Percentiles rank a stretch among this genome's conserved stretches.
Evolutionary conservation across 352 stramenopile species (phyloP).

Genomic region (Phytophthora citrophthora): DNA sequence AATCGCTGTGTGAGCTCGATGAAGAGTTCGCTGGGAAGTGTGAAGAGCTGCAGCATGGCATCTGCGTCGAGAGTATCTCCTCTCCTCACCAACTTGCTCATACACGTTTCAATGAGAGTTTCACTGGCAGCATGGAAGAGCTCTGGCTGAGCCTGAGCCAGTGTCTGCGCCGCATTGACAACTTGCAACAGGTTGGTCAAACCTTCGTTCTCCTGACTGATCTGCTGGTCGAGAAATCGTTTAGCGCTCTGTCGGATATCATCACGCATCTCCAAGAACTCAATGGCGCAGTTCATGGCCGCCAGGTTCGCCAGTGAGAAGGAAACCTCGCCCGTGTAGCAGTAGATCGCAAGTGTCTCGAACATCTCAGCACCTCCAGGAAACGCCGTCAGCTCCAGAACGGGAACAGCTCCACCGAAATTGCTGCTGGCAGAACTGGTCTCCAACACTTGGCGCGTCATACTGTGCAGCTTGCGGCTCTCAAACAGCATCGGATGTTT

Average conservation of each 20-base stretch:
- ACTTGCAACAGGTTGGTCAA: conserved; percentile 28
- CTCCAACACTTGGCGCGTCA: conserved; percentile 38
- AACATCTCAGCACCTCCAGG: conserved; percentile 65
- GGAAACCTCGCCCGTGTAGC: conserved; percentile 61
- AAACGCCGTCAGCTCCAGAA: conserved; percentile 56
- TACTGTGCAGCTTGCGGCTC: conserved; percentile 48
- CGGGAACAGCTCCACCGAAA: conserved; percentile 29
- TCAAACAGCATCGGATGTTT: conserved; percentile 72
- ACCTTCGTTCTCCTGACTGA: conserved; percentile 9
- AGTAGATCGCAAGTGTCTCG: conserved; percentile 73
- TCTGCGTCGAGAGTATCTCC: conserved; percentile 15
- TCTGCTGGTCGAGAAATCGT: conserved; percentile 39
- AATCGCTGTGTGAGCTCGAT: conserved; percentile 48
- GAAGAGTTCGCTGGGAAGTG: conserved; percentile 44
- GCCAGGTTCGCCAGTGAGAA: conserved; percentile 40
- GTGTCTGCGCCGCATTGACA: conserved; percentile 22
- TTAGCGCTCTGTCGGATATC: conserved; percentile 34
- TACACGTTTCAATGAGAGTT: conserved; percentile 33
- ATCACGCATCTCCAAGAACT: conserved; percentile 57
- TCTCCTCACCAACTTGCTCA: conserved; percentile 28
- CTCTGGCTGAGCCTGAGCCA: conserved; percentile 23
- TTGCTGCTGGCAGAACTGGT: conserved; percentile 8
- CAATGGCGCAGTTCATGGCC: conserved; percentile 41
- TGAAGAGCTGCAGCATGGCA: conserved; percentile 40
- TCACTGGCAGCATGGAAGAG: conserved; percentile 30